Evolutionary conservation across 2,329 filamentous ascomycete genomes (phyloP), one percentile per base, ranked within the genome.

Genomic region (Dothidotthia symphoricarpi): DNA sequence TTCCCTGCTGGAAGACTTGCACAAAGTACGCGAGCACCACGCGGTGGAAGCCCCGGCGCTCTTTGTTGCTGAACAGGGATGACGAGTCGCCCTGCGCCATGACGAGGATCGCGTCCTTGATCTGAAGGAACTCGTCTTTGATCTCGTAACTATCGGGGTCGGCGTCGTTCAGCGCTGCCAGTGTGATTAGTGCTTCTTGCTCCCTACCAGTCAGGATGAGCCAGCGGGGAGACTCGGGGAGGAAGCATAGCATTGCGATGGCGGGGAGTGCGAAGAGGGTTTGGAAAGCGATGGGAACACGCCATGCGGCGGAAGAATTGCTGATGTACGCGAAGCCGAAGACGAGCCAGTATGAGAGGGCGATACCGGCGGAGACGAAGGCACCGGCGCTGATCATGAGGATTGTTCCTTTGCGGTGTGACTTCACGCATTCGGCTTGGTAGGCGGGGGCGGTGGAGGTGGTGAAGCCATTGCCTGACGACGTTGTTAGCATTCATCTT

Each of bases 211-310:
- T 76, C 31, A 79, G 57, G 16, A 81, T 72, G 6, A 82, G 67
- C 75, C 77, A 81, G 35, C 78, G 71, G 8, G 78, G 78, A 0
- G 75, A 78, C 50, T 82, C 78, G 9, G 77, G 77, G 1, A 80
- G 65, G 11, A 68, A 67, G 36, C 75, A 64, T 3, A 75, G 43
- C 4, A 76, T 72, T 28, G 76, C 71, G 33, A 80, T 64, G 16
- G 80, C 76, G 24, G 79, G 64, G 2, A 75, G 40, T 0, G 77
- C 76, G 36, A 81, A 75, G 24, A 78, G 51, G 46, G 78, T 77
- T 57, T 81, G 78, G 56, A 81, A 77, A 6, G 73, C 75, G 34
- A 80, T 70, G 0, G 77, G 77, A 43, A 79, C 75, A 31, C 77
- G 68, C 76, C 76, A 80, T 32, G 59, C 47, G 15, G 62, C 54